Evolutionary conservation across 495 filamentous ascomycete genomes (phyloP).

Genomic region (Penicillium robsamsonii): DNA sequence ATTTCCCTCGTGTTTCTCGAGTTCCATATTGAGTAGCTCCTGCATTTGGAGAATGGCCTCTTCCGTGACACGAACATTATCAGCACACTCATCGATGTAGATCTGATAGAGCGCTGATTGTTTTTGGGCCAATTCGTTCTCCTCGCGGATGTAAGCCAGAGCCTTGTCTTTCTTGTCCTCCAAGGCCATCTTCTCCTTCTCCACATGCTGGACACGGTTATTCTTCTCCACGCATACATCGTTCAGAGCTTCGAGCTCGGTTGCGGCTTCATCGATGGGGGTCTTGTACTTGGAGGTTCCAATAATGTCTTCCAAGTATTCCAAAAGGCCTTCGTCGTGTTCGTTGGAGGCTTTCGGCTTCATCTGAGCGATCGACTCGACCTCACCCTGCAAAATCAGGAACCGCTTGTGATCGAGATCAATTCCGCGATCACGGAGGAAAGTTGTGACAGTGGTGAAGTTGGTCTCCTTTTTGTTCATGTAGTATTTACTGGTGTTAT

Average conservation of each 20-base stretch:
- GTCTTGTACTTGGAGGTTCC: conserved; percentile 97
- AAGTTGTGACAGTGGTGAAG: conserved; percentile 83
- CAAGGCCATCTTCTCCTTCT: conserved; percentile 89
- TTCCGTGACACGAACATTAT: conserved; percentile 85
- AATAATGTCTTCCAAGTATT: conserved; percentile 98
- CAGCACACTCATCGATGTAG: conserved; percentile 78
- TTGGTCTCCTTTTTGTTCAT: conserved; percentile 86
- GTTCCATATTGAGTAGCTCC: conserved; percentile 77
- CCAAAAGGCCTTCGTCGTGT: conserved; percentile 91
- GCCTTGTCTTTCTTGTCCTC: conserved; percentile 98
- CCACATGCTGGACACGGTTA: conserved; percentile 90
- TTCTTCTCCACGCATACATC: conserved; percentile 94
- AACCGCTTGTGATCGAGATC: conserved; percentile 99
- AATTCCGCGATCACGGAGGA: conserved; percentile 85
- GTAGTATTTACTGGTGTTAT: conserved; percentile 96
- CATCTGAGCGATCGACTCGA: conserved; percentile 99
- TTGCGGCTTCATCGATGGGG: conserved; percentile 88
- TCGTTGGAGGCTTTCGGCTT: conserved; percentile 93
- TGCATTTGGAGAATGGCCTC: conserved; percentile 91
- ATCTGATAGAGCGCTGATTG: conserved; percentile 89
- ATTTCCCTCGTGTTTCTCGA: conserved; percentile 88
- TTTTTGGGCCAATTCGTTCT: conserved; percentile 88
- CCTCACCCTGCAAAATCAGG: conserved; percentile 93
- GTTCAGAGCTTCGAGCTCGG: conserved; percentile 86
- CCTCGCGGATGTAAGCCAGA: conserved; percentile 79